Evolutionary conservation across 768 basidiomycete genomes (phyloP), one percentile per base, ranked within the genome.

Genomic region (Russula virescens): DNA sequence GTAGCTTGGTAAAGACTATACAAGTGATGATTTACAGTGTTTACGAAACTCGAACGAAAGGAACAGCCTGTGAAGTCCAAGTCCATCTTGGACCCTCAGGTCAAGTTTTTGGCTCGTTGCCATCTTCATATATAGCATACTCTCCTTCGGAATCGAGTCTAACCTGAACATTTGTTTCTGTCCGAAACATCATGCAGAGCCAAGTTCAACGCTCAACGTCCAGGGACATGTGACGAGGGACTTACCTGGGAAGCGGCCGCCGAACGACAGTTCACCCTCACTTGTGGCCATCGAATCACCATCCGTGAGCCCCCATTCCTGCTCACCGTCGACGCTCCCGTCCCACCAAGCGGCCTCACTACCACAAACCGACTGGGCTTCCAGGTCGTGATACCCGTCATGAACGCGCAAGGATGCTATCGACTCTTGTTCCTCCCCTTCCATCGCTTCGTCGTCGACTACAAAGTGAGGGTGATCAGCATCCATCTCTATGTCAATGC

Each of bases 401-500:
- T 23, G 8, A 2, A 53, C 21, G 5, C 14, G 50, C 21, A 51
- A 47, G 26, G 56, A 42, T 28, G 43, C 13, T n/a, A 31, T 6
- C 8, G 26, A n/a, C 18, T 66, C 63, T 21, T 76, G 75, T 55
- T 81, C 80, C 42, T 77, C 79, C 46, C 76, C 72, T n/a, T 73
- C 76, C 72, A 77, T 77, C 50, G 77, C 79, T 26, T 70, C 69
- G 18, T 65, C 66, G 16, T 18, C 46, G n/a, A 26, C 18, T 28
- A 23, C 19, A 7, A 8, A 21, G 13, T 46, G 50, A 45, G 65
- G 66, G 7, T 49, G 66, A 5, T 63, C 68, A 14, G 65, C 43
- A 51, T 71, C 71, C 49, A 70, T 68, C 16, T 71, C 69, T n/a
- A 66, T 8, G 42, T 68, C 71, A 38, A 60, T 47, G 7, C 66